Base-by-base conservation (phyloP, 306 rosid genomes). In the Adenanthera pavonina region DNA sequence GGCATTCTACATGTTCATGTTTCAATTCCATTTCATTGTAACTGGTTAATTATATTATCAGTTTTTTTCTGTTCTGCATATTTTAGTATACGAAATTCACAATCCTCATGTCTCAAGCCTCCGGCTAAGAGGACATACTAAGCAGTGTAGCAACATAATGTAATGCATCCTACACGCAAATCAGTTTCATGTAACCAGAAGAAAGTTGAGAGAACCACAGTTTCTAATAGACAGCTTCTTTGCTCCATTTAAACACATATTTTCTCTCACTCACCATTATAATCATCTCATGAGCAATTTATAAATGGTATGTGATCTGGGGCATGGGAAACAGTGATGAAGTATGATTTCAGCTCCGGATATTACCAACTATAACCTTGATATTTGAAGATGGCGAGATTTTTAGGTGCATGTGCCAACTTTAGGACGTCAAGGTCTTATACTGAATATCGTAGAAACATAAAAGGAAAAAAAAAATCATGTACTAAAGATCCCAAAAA, bases 301-400 rank as follows among this genome's bases (percentile, higher is more conserved):
- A 51, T 17, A 8, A 51, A 51, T 34, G 8, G 64, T 35, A 34
- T 8, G 64, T 52, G 61, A 61, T n/a, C 4, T 61, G 35, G 59
- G 33, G 7, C 7, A 34, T 34, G 70, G 61, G 61, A 40, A 6
- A 41, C 57, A 34, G 14, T 56, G 11, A 14, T 25, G 49, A 71
- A 40, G 3, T 34, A 16, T 51, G 19, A 47, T 30, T 71, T 25
- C 20, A 51, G 59, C 14, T 76, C 33, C 43, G n/a, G 16, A 54
- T 10, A 19, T 35, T 20, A 43, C 12, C 59, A 25, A 17, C 15
- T 49, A 33, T 66, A 53, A 15, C 16, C 65, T 51, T 19, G 0
- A 69, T 56, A 78, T 52, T 54, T 78, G 6, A 78, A 68, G 7
- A 40, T 68, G 82, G 60, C 43, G 51, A 41, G 33, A 48, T 40